A percentile compares a stretch with the other conserved stretches of the same genome.
These are phyloP conservation scores for Raffaelea ambrosiae DNA, from an alignment of 2,329 filamentous ascomycete species.

Conservation along the genomic window DNA sequence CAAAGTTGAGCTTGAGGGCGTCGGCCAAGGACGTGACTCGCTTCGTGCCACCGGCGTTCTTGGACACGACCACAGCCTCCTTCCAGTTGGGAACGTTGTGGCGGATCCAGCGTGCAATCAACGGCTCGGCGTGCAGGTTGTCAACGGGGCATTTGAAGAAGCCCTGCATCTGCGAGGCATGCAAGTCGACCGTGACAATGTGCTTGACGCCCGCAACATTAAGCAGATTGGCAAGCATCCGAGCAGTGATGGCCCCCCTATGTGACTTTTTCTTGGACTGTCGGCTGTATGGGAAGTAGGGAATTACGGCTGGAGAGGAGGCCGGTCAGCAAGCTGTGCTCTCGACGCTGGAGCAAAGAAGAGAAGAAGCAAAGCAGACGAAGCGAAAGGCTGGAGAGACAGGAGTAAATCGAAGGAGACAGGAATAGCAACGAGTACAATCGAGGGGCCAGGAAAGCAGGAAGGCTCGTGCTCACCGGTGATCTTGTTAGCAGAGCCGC, in stretches of 20 bases:
- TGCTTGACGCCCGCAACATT: constrained; percentile 92
- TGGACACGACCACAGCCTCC: constrained; percentile 92
- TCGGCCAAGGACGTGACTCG: constrained; percentile 93
- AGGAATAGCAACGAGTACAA: background rate
- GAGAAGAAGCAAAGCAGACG: no score
- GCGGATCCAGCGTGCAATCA: constrained; percentile 92
- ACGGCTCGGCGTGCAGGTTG: constrained; percentile 90
- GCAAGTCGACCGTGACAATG: constrained; percentile 93
- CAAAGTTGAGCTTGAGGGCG: constrained; percentile 93
- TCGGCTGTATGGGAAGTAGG: constrained; percentile 97
- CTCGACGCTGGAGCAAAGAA: no score
- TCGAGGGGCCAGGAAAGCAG: background rate
- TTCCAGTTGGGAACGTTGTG: constrained; percentile 81
- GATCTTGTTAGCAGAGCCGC: constrained; percentile 91
- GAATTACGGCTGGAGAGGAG: constrained; percentile 68
- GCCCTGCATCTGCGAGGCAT: constrained; percentile 98
- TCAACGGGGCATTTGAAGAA: constrained; percentile 98
- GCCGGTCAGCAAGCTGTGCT: no score
- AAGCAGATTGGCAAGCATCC: constrained; percentile 93
- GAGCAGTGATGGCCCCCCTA: constrained; percentile 88
- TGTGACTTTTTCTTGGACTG: constrained; percentile 99
- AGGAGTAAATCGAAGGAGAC: background rate
- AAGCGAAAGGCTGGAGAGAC: background rate
- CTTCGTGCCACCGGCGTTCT: constrained; percentile 96
- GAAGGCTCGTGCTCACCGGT: constrained; percentile 76